A percentile compares a stretch with the other conserved stretches of the same genome.
Conservation (phyloP, 2,329 filamentous ascomycete species). For the Trichoderma polysporum region DNA sequence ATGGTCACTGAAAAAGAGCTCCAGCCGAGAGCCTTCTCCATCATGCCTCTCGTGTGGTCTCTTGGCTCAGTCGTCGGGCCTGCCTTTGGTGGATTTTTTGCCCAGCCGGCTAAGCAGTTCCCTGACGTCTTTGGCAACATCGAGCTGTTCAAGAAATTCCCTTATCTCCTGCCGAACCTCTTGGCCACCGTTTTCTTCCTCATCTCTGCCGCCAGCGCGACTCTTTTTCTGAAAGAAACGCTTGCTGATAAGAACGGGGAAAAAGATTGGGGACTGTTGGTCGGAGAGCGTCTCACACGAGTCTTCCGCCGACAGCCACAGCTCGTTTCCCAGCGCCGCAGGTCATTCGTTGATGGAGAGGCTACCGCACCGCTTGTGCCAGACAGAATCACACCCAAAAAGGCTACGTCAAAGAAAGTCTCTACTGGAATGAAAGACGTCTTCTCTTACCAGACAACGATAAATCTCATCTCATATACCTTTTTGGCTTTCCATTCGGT, state of each 20-base stretch:
- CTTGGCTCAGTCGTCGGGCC: conserved; percentile 87
- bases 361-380: conserved; percentile 38
- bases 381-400: not conserved
- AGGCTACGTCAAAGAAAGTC: conserved; percentile 28
- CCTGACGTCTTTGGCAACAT: conserved; percentile 67
- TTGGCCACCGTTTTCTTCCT: conserved; percentile 75
- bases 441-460: conserved; percentile 69
- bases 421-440: conserved; percentile 58
- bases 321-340: conserved; percentile 37
- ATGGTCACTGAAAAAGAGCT: conserved; percentile 84
- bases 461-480: conserved; percentile 77
- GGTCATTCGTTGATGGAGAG: conserved; percentile 56
- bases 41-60: conserved; percentile 91
- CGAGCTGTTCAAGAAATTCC: conserved; percentile 70
- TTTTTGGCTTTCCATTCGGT: conserved; percentile 79
- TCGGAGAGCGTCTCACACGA: conserved; percentile 65
- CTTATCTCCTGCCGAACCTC: conserved; percentile 82
- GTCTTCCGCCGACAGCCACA: conserved; percentile 33
- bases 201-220: conserved; percentile 69
- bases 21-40: conserved; percentile 83
- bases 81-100: conserved; percentile 81
- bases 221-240: conserved; percentile 85
- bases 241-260: conserved; percentile 67
- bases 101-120: conserved; percentile 73
- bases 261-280: conserved; percentile 71